Base-by-base conservation (phyloP, 306 rosid genomes). In the Rosa lucieae region DNA sequence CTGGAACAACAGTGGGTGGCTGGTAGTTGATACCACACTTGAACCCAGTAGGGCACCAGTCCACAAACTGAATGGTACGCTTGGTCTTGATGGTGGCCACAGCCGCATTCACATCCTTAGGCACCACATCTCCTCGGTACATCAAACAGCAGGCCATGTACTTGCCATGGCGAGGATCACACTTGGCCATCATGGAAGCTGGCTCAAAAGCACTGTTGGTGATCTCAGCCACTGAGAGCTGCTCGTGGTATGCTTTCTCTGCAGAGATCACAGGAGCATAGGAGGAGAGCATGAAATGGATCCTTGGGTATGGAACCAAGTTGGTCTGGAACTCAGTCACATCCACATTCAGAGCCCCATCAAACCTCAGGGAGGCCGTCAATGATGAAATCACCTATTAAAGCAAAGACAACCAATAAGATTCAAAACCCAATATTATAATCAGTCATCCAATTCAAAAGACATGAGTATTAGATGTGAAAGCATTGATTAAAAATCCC, bases 101-200 rank as follows among this genome's bases (percentile, higher is more conserved):
- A 9, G 96, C 96, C 0, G 97, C 96, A 79, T 92, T 92, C 72
- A 92, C 97, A 72, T 92, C 97, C 86, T 92, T 92, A 2, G 97
- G 97, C 11, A 92, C 97, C 14, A 92, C 97, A 56, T 92, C 97
- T 13, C 97, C 97, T 0, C 96, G 78, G 73, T 92, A 92, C 97
- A 92, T 92, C 89, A 92, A 80, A 47, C 97, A 92, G n/a, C 97
- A 92, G 14, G 97, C 97, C 97, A 92, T 92, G 84, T 92, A 92
- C 70, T 92, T 92, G 0, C 97, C 97, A 46, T 92, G 96, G 59
- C 97, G 95, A 0, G 97, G 97, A 70, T 92, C 97, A 20, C 97
- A 92, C 67, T 90, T 92, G 2, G 96, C 97, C 97, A 92, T 92
- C 97, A 92, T 92, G 39, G 96, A 90, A 5, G 97, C 87, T 0